A percentile compares a stretch with the other conserved stretches of the same genome.
phyloP scores from a whole-genome alignment of 768 basidiomycete genomes.

The Leccinum aurantiacum region DNA sequence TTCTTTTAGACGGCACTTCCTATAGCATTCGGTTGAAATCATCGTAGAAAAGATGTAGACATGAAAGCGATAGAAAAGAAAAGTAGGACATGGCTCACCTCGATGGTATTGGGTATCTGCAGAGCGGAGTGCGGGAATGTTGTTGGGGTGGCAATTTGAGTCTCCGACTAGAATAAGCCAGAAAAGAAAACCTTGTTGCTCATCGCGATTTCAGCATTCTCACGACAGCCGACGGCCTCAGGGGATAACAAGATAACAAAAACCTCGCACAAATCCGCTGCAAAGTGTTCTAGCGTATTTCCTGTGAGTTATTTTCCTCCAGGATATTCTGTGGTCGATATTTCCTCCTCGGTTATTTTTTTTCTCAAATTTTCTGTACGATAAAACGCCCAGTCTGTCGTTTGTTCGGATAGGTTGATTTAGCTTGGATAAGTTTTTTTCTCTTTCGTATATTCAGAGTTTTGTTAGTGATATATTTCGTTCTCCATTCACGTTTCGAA shows the following conservation, averaged over 20 bases:
- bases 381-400: slow-evolving; percentile 17
- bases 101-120: background rate
- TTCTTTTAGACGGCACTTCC: slow-evolving; percentile 39
- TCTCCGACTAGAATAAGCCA: slow-evolving; percentile 32
- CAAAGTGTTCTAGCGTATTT: slow-evolving; percentile 15
- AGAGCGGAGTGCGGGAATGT: slow-evolving; percentile 6
- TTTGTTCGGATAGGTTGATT: slow-evolving; percentile 30
- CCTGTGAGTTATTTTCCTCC: slow-evolving; percentile 26
- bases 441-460: slow-evolving; percentile 34
- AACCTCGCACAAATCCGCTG: slow-evolving; percentile 25
- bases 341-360: slow-evolving; percentile 18
- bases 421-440: slow-evolving; percentile 36
- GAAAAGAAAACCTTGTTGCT: slow-evolving; percentile 26
- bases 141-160: slow-evolving; percentile 18
- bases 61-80: background rate
- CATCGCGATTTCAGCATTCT: slow-evolving; percentile 33
- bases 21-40: slow-evolving; percentile 37
- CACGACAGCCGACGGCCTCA: slow-evolving; percentile 38
- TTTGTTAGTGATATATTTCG: slow-evolving; percentile 34
- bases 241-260: slow-evolving; percentile 38
- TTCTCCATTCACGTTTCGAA: slow-evolving; percentile 19
- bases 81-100: slow-evolving; percentile 20
- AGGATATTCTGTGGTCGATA: slow-evolving; percentile 10
- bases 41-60: slow-evolving; percentile 15
- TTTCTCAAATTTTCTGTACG: slow-evolving; percentile 10